These are phyloP conservation scores for Gleditsia sinensis DNA, from an alignment of 306 rosid species.

Conservation along the genomic window DNA sequence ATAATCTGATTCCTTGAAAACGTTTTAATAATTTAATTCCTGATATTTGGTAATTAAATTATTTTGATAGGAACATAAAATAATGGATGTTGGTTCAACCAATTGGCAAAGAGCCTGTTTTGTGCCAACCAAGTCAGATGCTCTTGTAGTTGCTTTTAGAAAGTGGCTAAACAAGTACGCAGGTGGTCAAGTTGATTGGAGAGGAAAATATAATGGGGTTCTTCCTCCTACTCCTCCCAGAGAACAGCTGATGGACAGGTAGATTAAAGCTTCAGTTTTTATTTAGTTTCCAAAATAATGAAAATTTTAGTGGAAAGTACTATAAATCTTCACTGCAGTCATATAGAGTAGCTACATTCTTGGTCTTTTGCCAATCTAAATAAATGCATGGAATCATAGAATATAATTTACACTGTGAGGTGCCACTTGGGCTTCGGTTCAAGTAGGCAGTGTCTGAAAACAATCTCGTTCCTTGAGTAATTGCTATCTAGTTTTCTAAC, in stretches of 20 bases:
- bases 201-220: conserved; percentile 67
- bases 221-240: conserved; percentile 84
- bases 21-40: conserved; percentile 9
- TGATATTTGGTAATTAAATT: conserved; percentile 27
- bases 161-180: conserved; percentile 86
- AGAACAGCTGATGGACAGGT: conserved; percentile 91
- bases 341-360: background rate
- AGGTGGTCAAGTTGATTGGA: conserved; percentile 86
- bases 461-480: too few species aligned
- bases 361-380: background rate
- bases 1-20: background rate
- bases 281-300: background rate
- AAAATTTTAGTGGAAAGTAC: background rate
- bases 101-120: conserved; percentile 90
- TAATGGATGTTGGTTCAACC: conserved; percentile 54
- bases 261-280: conserved; percentile 28
- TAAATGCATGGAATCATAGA: background rate
- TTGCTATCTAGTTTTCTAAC: too few species aligned
- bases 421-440: background rate
- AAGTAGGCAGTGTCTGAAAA: background rate
- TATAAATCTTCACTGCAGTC: background rate
- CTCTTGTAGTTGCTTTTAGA: conserved; percentile 76
- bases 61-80: conserved; percentile 63
- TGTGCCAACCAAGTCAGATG: conserved; percentile 88
- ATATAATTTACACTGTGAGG: too few species aligned